Evolutionary conservation across 805 yeast genomes (phyloP), one percentile per base, ranked within the genome.

Genomic region (Wickerhamomyces chaumierensis): DNA sequence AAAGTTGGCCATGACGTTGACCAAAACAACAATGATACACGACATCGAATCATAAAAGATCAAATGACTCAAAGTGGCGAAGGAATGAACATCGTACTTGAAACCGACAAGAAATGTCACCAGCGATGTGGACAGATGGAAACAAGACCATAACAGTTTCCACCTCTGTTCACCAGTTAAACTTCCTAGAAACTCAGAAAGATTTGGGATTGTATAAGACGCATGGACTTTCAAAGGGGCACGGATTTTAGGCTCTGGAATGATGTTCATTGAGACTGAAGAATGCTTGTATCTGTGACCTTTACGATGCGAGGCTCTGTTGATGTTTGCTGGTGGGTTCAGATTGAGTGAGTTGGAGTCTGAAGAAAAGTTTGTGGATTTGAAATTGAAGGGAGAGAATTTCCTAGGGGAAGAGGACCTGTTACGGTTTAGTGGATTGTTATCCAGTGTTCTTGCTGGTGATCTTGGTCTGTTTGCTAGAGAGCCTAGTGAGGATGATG

Each of bases 221-320:
- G 73, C 79, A 2, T 96, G 96, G 8, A 87, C 76, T 15, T 87
- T 84, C 46, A 79, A 71, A 1, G 87, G 81, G 4, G 81, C 78
- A 29, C 78, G 67, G 32, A 68, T 74, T 14, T 87, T 81, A 1
- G 96, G 95, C 53, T 90, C 96, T 58, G 85, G 95, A 56, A 92
- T 90, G 56, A 90, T 71, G 57, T 90, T 88, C 92, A 90, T 82
- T 5, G 95, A 86, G 5, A 90, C 95, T 8, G 96, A 87, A 3
- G 96, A 87, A 58, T 90, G 97, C 56, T 90, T 90, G 56, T 90
- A 90, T 48, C 90, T 73, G 59, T 90, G 98, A 6, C 98, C 98
- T 48, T 88, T 77, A 66, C 98, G 78, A 50, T 78, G 84, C 0
- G 82, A 77, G 1, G 86, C 74, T 51, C 65, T 54, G n/a, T 56